Percentiles rank a stretch among this genome's conserved stretches.
phyloP scores from a whole-genome alignment of 768 basidiomycete species.

The Suillus americanus region DNA sequence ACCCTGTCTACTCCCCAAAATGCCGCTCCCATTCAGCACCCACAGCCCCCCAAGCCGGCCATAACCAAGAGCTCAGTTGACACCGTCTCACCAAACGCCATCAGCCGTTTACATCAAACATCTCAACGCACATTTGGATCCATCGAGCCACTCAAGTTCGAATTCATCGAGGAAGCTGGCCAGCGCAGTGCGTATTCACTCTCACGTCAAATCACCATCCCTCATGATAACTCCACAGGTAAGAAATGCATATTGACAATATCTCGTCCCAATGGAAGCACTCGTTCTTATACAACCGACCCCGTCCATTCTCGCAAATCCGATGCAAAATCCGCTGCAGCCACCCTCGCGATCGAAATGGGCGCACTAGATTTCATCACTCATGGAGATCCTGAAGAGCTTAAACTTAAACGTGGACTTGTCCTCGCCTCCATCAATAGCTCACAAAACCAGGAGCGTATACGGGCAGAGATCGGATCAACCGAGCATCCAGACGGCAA shows the following conservation, averaged over 20 bases:
- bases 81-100: slow-evolving; percentile 16
- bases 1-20: not conserved
- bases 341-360: slow-evolving; percentile 54
- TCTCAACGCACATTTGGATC: slow-evolving; percentile 44
- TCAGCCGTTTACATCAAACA: slow-evolving; percentile 41
- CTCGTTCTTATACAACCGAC: slow-evolving; percentile 55
- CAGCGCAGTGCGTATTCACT: slow-evolving; percentile 32
- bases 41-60: slow-evolving; percentile 9
- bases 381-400: slow-evolving; percentile 40
- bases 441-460: slow-evolving; percentile 21
- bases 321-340: slow-evolving; percentile 56
- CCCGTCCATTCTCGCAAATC: slow-evolving; percentile 41
- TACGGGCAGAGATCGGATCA: not conserved
- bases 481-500: slow-evolving; percentile 1
- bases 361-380: slow-evolving; percentile 61
- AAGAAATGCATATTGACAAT: slow-evolving; percentile 65
- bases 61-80: slow-evolving; percentile 1
- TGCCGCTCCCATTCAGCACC: slow-evolving; percentile 6
- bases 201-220: not conserved
- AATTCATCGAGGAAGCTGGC: slow-evolving; percentile 42
- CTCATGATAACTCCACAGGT: slow-evolving; percentile 31
- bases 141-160: slow-evolving; percentile 43
- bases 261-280: slow-evolving; percentile 49
- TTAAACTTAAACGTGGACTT: slow-evolving; percentile 35
- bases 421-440: slow-evolving; percentile 26